phyloP scores from a whole-genome alignment of 306 rosid species.

The Lagenaria siceraria region DNA sequence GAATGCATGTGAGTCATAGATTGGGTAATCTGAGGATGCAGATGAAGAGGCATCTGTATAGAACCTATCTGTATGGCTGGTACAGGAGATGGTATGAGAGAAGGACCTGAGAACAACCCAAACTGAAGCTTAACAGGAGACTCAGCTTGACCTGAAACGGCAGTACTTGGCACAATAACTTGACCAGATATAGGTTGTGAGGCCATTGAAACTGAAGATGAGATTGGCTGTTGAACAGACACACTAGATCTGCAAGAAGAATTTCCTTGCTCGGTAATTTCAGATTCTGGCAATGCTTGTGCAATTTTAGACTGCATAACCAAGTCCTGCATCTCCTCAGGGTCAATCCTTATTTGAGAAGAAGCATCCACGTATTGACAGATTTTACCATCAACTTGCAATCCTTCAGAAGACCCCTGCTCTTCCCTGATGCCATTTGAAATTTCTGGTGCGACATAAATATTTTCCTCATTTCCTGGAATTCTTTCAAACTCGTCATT shows the following conservation, averaged over 20 bases:
- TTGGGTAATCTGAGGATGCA: constrained; percentile 70
- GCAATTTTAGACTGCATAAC: constrained; percentile 33
- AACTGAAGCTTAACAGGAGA: constrained; percentile 82
- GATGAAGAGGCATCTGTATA: constrained; percentile 96
- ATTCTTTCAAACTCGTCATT: constrained; percentile 65
- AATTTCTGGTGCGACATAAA: constrained; percentile 26
- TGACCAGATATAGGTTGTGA: constrained; percentile 33
- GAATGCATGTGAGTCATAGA: constrained; percentile 64
- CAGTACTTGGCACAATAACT: constrained; percentile 27
- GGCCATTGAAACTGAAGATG: constrained; percentile 32
- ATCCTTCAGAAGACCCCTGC: constrained; percentile 34
- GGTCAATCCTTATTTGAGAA: constrained; percentile 36
- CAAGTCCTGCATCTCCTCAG: constrained; percentile 40
- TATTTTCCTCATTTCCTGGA: constrained; percentile 34
- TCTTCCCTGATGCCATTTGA: constrained; percentile 30
- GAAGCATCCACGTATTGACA: constrained; percentile 35
- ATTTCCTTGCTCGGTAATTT: constrained; percentile 31
- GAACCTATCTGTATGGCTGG: constrained; percentile 97
- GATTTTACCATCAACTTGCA: constrained; percentile 21
- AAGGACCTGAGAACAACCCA: constrained; percentile 95
- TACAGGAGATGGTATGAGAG: constrained; percentile 87
- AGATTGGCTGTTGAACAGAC: constrained; percentile 30
- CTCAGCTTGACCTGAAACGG: constrained; percentile 53
- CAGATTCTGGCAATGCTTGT: constrained; percentile 25
- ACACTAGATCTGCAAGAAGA: constrained; percentile 34